These are phyloP conservation scores for Linum trigynum DNA, from an alignment of 345 rosid species.

Conservation along the genomic window DNA sequence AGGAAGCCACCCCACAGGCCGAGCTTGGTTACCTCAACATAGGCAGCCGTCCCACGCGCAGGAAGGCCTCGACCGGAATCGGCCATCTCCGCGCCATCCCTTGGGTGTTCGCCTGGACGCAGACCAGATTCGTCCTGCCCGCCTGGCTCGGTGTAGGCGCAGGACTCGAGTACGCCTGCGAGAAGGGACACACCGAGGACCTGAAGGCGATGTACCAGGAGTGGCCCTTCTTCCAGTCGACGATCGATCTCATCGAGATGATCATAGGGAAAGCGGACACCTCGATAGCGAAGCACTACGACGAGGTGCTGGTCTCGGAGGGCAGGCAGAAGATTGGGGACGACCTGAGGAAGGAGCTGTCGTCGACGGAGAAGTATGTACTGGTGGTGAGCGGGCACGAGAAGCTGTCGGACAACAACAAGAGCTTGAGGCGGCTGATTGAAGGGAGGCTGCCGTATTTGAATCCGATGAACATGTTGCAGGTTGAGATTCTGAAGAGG, in stretches of 20 bases:
- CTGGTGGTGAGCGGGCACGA: constrained; percentile 68
- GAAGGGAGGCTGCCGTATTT: constrained; percentile 89
- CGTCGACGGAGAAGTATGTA: constrained; percentile 60
- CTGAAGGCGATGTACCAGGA: constrained; percentile 78
- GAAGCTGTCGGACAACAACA: constrained; percentile 60
- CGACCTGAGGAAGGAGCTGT: constrained; percentile 55
- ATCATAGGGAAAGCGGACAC: constrained; percentile 81
- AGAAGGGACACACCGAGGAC: constrained; percentile 68
- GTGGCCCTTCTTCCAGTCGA: constrained; percentile 94
- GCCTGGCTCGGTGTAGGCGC: constrained; percentile 99
- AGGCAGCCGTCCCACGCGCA: constrained; percentile 86
- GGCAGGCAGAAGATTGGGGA: constrained; percentile 65
- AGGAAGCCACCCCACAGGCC: constrained; percentile 96
- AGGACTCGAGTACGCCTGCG: constrained; percentile 70
- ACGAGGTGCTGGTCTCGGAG: constrained; percentile 71
- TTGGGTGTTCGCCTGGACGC: constrained; percentile 98
- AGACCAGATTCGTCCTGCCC: constrained; percentile 94
- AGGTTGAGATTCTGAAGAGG: constrained; percentile 85
- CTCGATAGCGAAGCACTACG: constrained; percentile 79
- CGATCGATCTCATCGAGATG: constrained; percentile 94
- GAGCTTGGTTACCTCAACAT: constrained; percentile 93
- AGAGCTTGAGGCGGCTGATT: constrained; percentile 77
- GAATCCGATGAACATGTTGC: constrained; percentile 83
- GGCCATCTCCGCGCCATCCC: constrained; percentile 98
- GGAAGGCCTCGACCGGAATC: constrained; percentile 79